phyloP scores from a whole-genome alignment of 1,139 yeast species.

The Pneumocystis wakefieldiae region DNA sequence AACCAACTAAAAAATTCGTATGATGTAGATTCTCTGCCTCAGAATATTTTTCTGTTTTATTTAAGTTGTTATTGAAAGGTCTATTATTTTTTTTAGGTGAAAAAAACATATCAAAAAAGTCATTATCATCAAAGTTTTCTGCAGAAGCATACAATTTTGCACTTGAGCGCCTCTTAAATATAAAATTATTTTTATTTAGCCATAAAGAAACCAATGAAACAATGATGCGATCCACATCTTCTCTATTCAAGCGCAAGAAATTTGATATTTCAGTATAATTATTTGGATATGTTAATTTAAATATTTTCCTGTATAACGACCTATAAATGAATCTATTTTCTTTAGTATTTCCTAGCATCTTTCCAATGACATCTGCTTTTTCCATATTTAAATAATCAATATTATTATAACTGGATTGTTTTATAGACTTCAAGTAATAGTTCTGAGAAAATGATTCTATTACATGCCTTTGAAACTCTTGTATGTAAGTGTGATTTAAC shows the following conservation, averaged over 20 bases:
- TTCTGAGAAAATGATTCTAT: not conserved
- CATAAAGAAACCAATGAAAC: not conserved
- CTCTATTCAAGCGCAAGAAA: not conserved
- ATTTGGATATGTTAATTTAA: not conserved
- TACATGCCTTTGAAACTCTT: not conserved
- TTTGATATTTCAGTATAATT: not conserved
- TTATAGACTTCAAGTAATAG: not conserved
- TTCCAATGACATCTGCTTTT: not conserved
- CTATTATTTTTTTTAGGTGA: not conserved
- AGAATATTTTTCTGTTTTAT: not conserved
- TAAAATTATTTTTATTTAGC: not conserved
- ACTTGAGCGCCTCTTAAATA: not conserved
- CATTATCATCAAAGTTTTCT: not conserved
- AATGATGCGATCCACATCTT: not conserved
- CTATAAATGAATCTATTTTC: not conserved
- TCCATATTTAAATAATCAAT: not conserved
- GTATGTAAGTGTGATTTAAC: not conserved
- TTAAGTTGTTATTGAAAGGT: not conserved
- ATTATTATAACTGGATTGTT: not conserved
- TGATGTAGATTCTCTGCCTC: not conserved
- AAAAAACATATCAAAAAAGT: not conserved
- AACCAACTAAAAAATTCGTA: not conserved
- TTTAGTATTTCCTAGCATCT: not conserved
- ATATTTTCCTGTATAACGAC: not conserved
- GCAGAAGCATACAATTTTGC: not conserved